These are phyloP conservation scores for Diaporthe citriasiana DNA, from an alignment of 2,329 filamentous ascomycete species.

Conservation along the genomic window DNA sequence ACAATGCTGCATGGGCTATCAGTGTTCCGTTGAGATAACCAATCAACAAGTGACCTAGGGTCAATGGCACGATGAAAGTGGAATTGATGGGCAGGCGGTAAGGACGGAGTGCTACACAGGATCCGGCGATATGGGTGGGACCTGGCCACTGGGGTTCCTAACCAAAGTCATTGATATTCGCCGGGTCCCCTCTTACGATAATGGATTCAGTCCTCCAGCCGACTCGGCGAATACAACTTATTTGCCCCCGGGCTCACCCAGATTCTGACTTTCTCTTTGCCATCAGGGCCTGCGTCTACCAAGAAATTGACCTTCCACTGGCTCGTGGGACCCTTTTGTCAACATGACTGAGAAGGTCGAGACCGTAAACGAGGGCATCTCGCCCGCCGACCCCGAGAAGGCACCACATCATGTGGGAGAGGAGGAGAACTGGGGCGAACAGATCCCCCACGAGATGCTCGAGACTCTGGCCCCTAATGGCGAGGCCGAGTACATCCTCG, in stretches of 20 bases:
- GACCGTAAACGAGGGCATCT: slow-evolving; percentile 26
- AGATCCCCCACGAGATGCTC: slow-evolving; percentile 56
- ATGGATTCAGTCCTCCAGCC: not conserved
- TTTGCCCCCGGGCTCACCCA: not conserved
- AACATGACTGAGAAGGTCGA: slow-evolving; percentile 37
- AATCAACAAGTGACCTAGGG: slow-evolving; percentile 16
- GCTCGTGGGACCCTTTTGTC: not conserved
- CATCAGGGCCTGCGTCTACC: not conserved
- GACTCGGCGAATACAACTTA: no score
- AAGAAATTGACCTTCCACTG: not conserved
- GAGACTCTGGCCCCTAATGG: slow-evolving; percentile 59
- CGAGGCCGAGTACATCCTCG: slow-evolving; percentile 58
- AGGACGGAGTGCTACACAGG: not conserved
- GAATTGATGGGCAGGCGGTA: slow-evolving; percentile 17
- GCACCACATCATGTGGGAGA: slow-evolving; percentile 38
- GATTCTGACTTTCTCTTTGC: not conserved
- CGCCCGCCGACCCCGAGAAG: slow-evolving; percentile 50
- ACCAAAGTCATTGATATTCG: slow-evolving; percentile 16
- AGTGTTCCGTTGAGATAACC: not conserved
- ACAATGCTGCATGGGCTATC: slow-evolving; percentile 34
- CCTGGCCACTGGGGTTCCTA: slow-evolving; percentile 14
- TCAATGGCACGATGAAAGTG: slow-evolving; percentile 21
- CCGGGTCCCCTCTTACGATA: slow-evolving; percentile 5
- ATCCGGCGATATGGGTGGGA: slow-evolving; percentile 33
- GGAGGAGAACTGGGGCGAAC: slow-evolving; percentile 50